These are phyloP conservation scores for Candida suzukii DNA, from an alignment of 805 yeast genomes.

Conservation along the genomic window DNA sequence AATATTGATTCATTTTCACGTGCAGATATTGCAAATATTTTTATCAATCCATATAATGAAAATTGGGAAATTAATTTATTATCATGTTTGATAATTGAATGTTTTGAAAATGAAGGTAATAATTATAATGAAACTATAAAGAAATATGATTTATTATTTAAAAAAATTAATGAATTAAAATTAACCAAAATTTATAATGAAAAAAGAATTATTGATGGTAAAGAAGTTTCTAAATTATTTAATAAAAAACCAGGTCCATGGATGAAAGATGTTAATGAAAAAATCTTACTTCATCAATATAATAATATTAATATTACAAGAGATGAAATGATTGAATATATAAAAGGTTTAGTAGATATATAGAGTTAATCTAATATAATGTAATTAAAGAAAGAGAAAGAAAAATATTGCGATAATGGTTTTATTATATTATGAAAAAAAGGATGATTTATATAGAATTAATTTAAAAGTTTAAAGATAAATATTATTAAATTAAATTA, in stretches of 20 bases:
- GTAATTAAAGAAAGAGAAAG: background rate
- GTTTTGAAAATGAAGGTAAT: slow-evolving; percentile 5
- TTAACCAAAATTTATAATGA: slow-evolving; percentile 39
- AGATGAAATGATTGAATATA: slow-evolving; percentile 47
- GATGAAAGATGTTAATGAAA: slow-evolving; percentile 54
- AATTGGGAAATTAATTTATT: slow-evolving; percentile 38
- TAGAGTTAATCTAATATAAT: no score
- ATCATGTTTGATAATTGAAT: slow-evolving; percentile 11
- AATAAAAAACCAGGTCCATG: slow-evolving; percentile 79
- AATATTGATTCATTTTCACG: slow-evolving; percentile 25
- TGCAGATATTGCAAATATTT: slow-evolving; percentile 51
- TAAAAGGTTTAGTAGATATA: no score
- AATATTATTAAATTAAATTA: slow-evolving; percentile 34
- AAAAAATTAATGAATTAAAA: slow-evolving; percentile 23
- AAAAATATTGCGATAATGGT: background rate
- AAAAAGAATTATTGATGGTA: slow-evolving; percentile 74
- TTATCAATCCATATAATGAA: slow-evolving; percentile 45
- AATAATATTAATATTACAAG: slow-evolving; percentile 53
- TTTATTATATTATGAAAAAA: background rate
- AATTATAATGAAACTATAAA: slow-evolving; percentile 14
- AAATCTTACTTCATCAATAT: slow-evolving; percentile 67
- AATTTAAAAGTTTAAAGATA: background rate
- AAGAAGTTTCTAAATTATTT: slow-evolving; percentile 45
- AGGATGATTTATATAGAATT: background rate
- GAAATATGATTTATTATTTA: slow-evolving; percentile 27